A percentile compares a stretch with the other conserved stretches of the same genome.
Conservation (phyloP, 2,329 filamentous ascomycete genomes). For the Pestalotiopsis sp. region DNA sequence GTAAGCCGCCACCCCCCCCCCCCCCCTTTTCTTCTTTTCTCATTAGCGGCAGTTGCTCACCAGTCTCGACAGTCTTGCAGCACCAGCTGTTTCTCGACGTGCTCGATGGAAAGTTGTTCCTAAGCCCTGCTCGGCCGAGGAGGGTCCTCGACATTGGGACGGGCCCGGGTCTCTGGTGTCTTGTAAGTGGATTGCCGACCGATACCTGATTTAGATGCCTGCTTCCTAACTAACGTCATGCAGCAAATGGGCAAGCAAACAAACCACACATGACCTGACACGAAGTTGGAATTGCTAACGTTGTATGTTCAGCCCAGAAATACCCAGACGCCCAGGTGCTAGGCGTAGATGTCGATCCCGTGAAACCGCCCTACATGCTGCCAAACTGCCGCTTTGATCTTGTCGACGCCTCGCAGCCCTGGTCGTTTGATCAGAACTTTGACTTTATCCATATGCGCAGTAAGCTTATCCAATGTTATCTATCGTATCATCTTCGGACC, state of each 20-base stretch:
- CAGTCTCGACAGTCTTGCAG: constrained; percentile 1
- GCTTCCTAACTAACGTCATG: not conserved
- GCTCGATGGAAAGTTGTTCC: constrained; percentile 9
- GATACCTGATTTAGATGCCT: not conserved
- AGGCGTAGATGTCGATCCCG: constrained; percentile 31
- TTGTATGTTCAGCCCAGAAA: not conserved
- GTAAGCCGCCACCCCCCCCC: not conserved
- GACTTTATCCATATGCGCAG: constrained; percentile 33
- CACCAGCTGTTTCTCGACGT: constrained; percentile 10
- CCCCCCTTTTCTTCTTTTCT: not conserved
- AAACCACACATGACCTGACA: not conserved
- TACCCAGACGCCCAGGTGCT: constrained; percentile 26
- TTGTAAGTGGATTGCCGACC: constrained; percentile 1
- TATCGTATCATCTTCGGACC: not conserved
- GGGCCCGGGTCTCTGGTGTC: constrained; percentile 10
- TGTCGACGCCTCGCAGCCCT: constrained; percentile 27
- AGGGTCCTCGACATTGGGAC: constrained; percentile 13
- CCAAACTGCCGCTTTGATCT: constrained; percentile 30
- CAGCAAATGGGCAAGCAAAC: constrained; percentile 8
- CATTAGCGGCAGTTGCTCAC: not conserved
- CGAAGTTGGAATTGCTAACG: not conserved
- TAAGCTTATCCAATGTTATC: not conserved
- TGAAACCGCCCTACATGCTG: constrained; percentile 23
- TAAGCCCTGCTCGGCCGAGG: constrained; percentile 8
- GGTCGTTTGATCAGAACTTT: constrained; percentile 26